These are phyloP conservation scores for Sutorius australiensis DNA, from an alignment of 768 basidiomycete genomes.

Conservation along the genomic window DNA sequence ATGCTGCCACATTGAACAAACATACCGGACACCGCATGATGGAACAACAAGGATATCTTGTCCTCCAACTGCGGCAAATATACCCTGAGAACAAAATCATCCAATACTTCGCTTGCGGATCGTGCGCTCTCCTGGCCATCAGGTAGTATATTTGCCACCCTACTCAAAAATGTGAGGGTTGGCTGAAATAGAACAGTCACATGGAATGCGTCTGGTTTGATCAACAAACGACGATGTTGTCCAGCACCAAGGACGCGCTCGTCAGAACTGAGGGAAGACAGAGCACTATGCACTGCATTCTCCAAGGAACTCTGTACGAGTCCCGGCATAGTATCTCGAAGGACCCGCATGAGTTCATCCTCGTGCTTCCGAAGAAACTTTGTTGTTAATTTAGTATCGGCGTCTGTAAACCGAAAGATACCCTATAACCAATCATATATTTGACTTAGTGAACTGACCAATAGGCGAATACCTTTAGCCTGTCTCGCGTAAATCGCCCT, in stretches of 20 bases:
- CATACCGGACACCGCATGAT: constrained; percentile 75
- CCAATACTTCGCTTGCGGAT: constrained; percentile 69
- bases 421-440: constrained; percentile 44
- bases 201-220: constrained; percentile 91
- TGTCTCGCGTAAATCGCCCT: constrained; percentile 75
- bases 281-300: constrained; percentile 54
- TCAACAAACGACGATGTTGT: constrained; percentile 80
- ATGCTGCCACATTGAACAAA: background rate
- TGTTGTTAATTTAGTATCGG: constrained; percentile 67
- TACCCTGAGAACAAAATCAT: constrained; percentile 89
- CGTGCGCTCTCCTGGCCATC: constrained; percentile 62
- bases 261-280: constrained; percentile 61
- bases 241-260: constrained; percentile 70
- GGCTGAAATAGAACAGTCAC: constrained; percentile 94
- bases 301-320: constrained; percentile 72
- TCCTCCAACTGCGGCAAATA: constrained; percentile 96
- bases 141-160: constrained; percentile 69
- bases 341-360: constrained; percentile 75
- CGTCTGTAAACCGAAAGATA: constrained; percentile 89
- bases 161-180: constrained; percentile 78
- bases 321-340: constrained; percentile 92
- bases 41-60: constrained; percentile 84
- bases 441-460: background rate
- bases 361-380: constrained; percentile 74
- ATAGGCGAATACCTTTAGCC: constrained; percentile 54